phyloP scores from a whole-genome alignment of 805 yeast genomes.

The Yueomyces sinensis region DNA sequence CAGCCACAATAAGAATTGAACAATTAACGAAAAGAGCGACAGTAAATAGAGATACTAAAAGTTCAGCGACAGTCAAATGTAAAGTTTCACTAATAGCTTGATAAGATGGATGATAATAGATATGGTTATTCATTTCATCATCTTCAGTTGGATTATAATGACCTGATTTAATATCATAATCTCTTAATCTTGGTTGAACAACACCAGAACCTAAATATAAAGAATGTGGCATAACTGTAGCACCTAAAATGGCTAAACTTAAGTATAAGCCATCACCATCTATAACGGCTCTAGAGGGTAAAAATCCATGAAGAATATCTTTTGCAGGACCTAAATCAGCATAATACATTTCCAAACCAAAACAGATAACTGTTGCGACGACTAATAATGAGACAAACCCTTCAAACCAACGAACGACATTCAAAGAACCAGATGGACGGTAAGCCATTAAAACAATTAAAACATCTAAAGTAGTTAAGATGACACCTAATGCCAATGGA shows the following conservation, averaged over 20 bases:
- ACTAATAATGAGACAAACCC: constrained; percentile 68
- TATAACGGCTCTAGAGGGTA: constrained; percentile 38
- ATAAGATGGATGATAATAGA: constrained; percentile 59
- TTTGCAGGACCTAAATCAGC: constrained; percentile 43
- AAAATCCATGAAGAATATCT: constrained; percentile 58
- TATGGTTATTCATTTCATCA: constrained; percentile 26
- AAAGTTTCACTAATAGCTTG: constrained; percentile 74
- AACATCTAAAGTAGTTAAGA: constrained; percentile 77
- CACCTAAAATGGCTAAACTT: constrained; percentile 79
- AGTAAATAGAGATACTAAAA: constrained; percentile 69
- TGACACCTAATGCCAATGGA: constrained; percentile 74
- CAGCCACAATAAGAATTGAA: constrained; percentile 81
- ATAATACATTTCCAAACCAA: constrained; percentile 61
- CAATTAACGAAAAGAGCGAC: constrained; percentile 87
- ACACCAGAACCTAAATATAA: constrained; percentile 79
- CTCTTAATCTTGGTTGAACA: constrained; percentile 74
- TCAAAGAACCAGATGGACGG: constrained; percentile 70
- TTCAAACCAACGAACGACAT: constrained; percentile 68
- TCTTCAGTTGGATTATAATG: constrained; percentile 31
- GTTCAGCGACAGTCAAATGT: constrained; percentile 70
- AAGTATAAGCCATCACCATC: constrained; percentile 57
- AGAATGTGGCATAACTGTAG: constrained; percentile 93
- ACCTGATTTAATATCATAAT: constrained; percentile 61
- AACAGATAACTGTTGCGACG: constrained; percentile 72
- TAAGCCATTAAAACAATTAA: constrained; percentile 78